A percentile compares a stretch with the other conserved stretches of the same genome.
phyloP scores from a whole-genome alignment of 2,329 filamentous ascomycete species.

The Xylariaceae sp. region DNA sequence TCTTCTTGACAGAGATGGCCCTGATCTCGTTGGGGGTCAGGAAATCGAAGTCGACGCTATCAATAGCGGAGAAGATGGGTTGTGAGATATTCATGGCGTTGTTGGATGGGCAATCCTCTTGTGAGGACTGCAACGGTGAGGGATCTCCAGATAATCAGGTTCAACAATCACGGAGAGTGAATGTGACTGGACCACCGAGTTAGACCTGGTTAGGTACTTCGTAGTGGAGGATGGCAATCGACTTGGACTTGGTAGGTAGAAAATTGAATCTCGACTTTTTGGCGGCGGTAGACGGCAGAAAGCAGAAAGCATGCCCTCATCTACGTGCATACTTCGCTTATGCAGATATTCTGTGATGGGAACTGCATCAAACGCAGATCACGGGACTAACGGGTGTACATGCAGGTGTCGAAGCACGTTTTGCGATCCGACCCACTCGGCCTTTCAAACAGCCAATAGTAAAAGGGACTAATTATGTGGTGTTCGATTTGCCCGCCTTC shows the following conservation, averaged over 20 bases:
- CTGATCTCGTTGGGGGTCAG: constrained; percentile 78
- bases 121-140: constrained; percentile 14
- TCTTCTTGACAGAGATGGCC: constrained; percentile 85
- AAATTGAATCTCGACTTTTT: constrained; percentile 36
- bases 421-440: too few species aligned
- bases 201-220: neutral
- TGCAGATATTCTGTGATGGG: neutral
- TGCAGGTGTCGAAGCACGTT: too few species aligned
- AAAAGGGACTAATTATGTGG: too few species aligned
- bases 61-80: constrained; percentile 76
- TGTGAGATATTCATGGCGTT: constrained; percentile 65
- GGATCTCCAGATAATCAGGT: neutral
- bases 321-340: neutral
- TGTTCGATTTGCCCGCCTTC: too few species aligned
- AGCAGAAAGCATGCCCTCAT: constrained; percentile 17
- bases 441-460: too few species aligned
- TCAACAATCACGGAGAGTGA: neutral
- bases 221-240: constrained; percentile 6
- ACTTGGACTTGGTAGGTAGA: neutral
- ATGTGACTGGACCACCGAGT: neutral
- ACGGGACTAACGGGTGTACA: neutral
- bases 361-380: neutral
- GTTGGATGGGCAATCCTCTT: constrained; percentile 21
- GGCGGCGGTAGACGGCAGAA: constrained; percentile 42
- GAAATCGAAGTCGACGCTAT: constrained; percentile 84